Evolutionary conservation across 2,329 filamentous ascomycete genomes (phyloP).

Genomic region (Fusarium setosum): DNA sequence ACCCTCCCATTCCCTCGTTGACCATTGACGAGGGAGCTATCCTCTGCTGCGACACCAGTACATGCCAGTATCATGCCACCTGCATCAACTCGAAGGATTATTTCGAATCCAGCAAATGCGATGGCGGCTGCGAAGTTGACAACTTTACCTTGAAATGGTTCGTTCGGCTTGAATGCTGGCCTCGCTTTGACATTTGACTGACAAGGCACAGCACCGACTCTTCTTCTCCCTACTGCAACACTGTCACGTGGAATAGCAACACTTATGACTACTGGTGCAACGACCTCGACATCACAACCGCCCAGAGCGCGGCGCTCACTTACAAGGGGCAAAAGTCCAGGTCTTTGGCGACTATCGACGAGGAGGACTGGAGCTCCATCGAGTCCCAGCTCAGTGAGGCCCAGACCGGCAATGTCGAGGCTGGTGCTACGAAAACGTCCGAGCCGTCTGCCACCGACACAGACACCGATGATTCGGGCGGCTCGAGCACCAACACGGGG

Average conservation of each 20-base stretch:
- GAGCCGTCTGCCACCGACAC: not conserved
- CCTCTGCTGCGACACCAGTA: constrained; percentile 7
- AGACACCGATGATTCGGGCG: not conserved
- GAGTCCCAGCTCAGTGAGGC: not conserved
- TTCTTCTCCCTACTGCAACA: constrained; percentile 15
- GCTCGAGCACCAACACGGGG: constrained; percentile 3
- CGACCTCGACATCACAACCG: constrained; percentile 15
- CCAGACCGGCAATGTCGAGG: not conserved
- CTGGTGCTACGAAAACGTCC: not conserved
- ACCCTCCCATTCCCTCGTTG: not conserved
- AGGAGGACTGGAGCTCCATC: constrained; percentile 5
- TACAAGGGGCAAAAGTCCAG: constrained; percentile 8
- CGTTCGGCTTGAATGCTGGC: too few species aligned
- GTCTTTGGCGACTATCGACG: constrained; percentile 4
- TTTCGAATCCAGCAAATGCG: constrained; percentile 19
- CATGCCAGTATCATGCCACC: constrained; percentile 6
- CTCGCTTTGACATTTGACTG: not conserved
- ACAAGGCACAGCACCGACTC: constrained; percentile 4
- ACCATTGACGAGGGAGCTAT: not conserved
- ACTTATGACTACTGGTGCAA: constrained; percentile 24
- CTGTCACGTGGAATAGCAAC: constrained; percentile 8
- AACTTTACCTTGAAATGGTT: too few species aligned
- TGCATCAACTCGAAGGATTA: constrained; percentile 25
- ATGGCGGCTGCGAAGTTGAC: constrained; percentile 21
- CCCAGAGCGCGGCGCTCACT: constrained; percentile 19